Evolutionary conservation across 2,329 filamentous ascomycete genomes (phyloP).

Genomic region (Curvularia spicifera): DNA sequence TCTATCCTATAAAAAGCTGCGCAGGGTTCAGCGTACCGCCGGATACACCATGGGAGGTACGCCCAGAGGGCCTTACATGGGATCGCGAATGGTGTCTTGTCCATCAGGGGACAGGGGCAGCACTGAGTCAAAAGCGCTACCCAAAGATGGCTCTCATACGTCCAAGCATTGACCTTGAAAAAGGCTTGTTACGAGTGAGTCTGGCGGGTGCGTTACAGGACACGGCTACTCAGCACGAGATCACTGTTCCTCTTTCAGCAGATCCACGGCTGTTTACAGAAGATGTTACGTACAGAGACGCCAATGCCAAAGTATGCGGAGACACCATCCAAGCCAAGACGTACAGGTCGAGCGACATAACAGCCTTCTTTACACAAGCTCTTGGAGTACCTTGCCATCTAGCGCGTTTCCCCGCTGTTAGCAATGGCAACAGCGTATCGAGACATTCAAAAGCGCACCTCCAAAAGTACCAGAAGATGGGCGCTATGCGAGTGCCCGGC

Average conservation of each 20-base stretch:
- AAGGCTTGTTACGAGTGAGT: constrained; percentile 68
- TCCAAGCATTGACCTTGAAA: constrained; percentile 73
- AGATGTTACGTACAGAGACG: constrained; percentile 48
- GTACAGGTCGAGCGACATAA: constrained; percentile 71
- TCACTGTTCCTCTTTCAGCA: constrained; percentile 67
- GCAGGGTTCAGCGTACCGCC: constrained; percentile 75
- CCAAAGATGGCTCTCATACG: constrained; percentile 85
- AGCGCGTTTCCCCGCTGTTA: constrained; percentile 76
- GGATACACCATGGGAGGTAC: constrained; percentile 74
- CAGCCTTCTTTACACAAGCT: constrained; percentile 76
- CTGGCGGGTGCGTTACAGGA: constrained; percentile 52
- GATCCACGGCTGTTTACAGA: constrained; percentile 65
- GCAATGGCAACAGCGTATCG: constrained; percentile 58
- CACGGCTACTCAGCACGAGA: constrained; percentile 43
- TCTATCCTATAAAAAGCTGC: constrained; percentile 96
- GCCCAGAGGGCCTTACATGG: constrained; percentile 84
- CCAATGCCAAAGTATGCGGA: constrained; percentile 77
- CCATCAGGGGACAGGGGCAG: constrained; percentile 82
- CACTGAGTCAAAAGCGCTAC: constrained; percentile 86
- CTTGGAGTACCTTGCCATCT: constrained; percentile 82
- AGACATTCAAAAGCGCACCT: constrained; percentile 76
- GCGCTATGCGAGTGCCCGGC: constrained; percentile 55
- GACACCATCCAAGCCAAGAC: constrained; percentile 74
- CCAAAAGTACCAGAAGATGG: constrained; percentile 54
- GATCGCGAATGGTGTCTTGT: constrained; percentile 97